Evolutionary conservation across 177 flowering plant species (phyloP).

Genomic region (Vitis hybrid): DNA sequence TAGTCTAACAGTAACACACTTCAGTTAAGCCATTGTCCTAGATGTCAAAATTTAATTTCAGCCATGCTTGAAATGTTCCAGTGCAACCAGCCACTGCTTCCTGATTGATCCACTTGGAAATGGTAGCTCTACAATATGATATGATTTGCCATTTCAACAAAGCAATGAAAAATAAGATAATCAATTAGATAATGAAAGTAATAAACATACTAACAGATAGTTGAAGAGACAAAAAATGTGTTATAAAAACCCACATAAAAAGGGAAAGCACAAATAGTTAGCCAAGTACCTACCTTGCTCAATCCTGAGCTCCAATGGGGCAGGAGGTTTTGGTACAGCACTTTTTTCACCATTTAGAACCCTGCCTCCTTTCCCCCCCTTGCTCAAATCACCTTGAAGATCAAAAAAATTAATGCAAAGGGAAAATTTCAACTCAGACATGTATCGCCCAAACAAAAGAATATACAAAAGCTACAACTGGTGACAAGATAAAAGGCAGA

Average conservation of each 20-base stretch:
- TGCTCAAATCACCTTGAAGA: constrained; percentile 28
- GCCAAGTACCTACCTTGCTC: constrained; percentile 46
- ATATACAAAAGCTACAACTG: not conserved
- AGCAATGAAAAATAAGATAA: not conserved
- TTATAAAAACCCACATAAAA: too few species aligned
- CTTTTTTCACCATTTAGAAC: constrained; percentile 35
- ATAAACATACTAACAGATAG: not conserved
- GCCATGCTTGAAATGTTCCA: too few species aligned
- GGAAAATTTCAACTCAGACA: not conserved
- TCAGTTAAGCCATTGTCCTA: too few species aligned
- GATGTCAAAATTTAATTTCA: too few species aligned
- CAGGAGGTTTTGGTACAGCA: constrained; percentile 30
- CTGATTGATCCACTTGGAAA: not conserved
- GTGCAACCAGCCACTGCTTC: not conserved
- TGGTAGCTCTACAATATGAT: not conserved
- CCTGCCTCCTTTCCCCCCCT: constrained; percentile 54
- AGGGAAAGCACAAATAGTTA: too few species aligned
- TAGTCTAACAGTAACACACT: too few species aligned
- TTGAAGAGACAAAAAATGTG: too few species aligned
- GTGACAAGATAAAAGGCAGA: not conserved
- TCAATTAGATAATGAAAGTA: not conserved
- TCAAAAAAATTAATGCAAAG: not conserved
- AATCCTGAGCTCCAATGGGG: constrained; percentile 38
- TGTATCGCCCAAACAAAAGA: not conserved
- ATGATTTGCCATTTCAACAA: not conserved